Conservation (phyloP, 2,329 filamentous ascomycete genomes). For the Aspergillus transmontanensis region DNA sequence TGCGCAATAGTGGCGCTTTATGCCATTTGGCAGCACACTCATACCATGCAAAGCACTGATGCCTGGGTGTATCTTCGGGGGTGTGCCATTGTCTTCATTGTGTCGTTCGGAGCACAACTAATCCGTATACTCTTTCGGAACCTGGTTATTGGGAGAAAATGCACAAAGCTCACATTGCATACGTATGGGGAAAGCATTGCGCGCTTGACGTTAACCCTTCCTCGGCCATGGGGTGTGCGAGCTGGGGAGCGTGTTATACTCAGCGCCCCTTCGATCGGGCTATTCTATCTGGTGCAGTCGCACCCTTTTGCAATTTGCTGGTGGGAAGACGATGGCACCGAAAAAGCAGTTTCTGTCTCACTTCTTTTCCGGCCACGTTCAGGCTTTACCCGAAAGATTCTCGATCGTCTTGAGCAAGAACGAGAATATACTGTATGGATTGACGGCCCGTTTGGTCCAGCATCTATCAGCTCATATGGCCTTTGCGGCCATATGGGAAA, state of each 20-base stretch:
- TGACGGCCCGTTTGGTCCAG: slow-evolving; percentile 29
- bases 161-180: slow-evolving; percentile 1
- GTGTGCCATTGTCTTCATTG: slow-evolving; percentile 1
- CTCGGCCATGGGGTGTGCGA: slow-evolving; percentile 19
- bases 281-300: slow-evolving; percentile 27
- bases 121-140: slow-evolving; percentile 17
- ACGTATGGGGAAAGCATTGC: slow-evolving; percentile 1
- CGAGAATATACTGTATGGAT: slow-evolving; percentile 25
- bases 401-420: slow-evolving; percentile 8
- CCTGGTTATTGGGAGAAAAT: slow-evolving; percentile 13
- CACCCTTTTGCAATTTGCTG: slow-evolving; percentile 33
- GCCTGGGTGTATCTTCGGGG: slow-evolving; percentile 4
- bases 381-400: slow-evolving; percentile 24
- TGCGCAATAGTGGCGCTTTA: slow-evolving; percentile 9
- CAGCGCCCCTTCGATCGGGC: slow-evolving; percentile 19
- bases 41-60: neutral
- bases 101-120: slow-evolving; percentile 3
- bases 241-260: slow-evolving; percentile 26
- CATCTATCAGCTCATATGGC: slow-evolving; percentile 10
- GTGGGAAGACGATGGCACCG: slow-evolving; percentile 21
- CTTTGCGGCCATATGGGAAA: slow-evolving; percentile 20
- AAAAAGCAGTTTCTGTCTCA: slow-evolving; percentile 17
- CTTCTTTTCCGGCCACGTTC: slow-evolving; percentile 27
- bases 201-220: slow-evolving; percentile 12
- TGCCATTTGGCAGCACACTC: slow-evolving; percentile 11